phyloP scores from a whole-genome alignment of 257 asterid genomes.

The Solanum sitiens region DNA sequence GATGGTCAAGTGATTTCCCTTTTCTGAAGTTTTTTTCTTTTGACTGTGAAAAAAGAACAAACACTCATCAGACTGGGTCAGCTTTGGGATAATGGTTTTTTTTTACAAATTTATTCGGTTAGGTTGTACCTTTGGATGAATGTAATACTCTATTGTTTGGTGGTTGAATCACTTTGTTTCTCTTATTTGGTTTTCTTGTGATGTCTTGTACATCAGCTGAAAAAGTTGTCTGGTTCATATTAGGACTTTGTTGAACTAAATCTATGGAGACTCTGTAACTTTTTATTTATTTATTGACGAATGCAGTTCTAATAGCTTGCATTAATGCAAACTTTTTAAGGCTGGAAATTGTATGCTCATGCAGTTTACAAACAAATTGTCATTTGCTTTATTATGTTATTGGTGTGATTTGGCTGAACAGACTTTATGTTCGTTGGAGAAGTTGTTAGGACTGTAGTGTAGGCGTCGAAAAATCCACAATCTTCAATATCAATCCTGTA shows the following conservation, averaged over 20 bases:
- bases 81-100: conserved; percentile 12
- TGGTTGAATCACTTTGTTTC: conserved; percentile 15
- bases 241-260: neutral
- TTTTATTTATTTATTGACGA: neutral
- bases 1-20: neutral
- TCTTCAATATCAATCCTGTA: too few relatives aligned
- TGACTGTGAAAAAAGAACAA: neutral
- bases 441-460: too few relatives aligned
- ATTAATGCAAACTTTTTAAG: neutral
- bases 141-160: too few relatives aligned
- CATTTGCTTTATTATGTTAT: too few relatives aligned
- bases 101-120: too few relatives aligned
- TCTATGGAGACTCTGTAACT: neutral
- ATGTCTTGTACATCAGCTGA: neutral
- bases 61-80: neutral
- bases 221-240: neutral
- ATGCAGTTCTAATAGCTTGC: too few relatives aligned
- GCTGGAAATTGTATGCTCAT: too few relatives aligned
- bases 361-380: too few relatives aligned
- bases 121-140: too few relatives aligned
- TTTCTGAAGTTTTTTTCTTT: neutral
- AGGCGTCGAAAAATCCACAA: too few relatives aligned
- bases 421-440: too few relatives aligned
- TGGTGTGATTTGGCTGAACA: too few relatives aligned
- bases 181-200: neutral